These are phyloP conservation scores for Candida awuae DNA, from an alignment of 805 yeast genomes.

Conservation along the genomic window DNA sequence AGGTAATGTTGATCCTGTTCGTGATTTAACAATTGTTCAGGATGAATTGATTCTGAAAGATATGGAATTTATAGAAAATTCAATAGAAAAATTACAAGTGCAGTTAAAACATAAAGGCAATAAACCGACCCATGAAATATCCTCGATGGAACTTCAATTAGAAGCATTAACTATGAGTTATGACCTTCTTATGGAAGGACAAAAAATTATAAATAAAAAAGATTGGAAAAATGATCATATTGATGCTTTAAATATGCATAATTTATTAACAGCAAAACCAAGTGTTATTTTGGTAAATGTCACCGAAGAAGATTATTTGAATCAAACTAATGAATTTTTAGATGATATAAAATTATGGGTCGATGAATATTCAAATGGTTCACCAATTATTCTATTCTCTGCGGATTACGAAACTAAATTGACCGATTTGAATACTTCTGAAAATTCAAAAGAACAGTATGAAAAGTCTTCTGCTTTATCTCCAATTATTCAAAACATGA, in stretches of 20 bases:
- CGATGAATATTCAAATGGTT: slow-evolving; percentile 76
- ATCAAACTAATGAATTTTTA: slow-evolving; percentile 84
- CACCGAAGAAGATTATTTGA: slow-evolving; percentile 79
- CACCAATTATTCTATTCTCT: slow-evolving; percentile 29
- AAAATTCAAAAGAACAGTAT: background rate
- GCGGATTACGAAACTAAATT: slow-evolving; percentile 27
- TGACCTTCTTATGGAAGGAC: slow-evolving; percentile 69
- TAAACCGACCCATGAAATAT: slow-evolving; percentile 59
- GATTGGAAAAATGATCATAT: slow-evolving; percentile 88
- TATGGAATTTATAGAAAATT: slow-evolving; percentile 65
- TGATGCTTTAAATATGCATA: slow-evolving; percentile 79
- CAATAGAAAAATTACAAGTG: slow-evolving; percentile 52
- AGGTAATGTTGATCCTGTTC: slow-evolving; percentile 52
- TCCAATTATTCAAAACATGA: slow-evolving; percentile 77
- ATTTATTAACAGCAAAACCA: slow-evolving; percentile 90
- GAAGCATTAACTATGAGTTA: slow-evolving; percentile 72
- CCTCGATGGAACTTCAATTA: slow-evolving; percentile 79
- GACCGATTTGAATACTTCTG: too few species aligned
- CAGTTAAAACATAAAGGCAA: slow-evolving; percentile 69
- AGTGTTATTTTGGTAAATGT: slow-evolving; percentile 86
- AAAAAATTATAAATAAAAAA: slow-evolving; percentile 73
- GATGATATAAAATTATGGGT: slow-evolving; percentile 85
- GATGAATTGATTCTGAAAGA: slow-evolving; percentile 62
- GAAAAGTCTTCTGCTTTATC: slow-evolving; percentile 76
- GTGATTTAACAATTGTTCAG: slow-evolving; percentile 55